Evolutionary conservation across 1,284 basidiomycete genomes (phyloP).

Genomic region (Malassezia dermatis): DNA sequence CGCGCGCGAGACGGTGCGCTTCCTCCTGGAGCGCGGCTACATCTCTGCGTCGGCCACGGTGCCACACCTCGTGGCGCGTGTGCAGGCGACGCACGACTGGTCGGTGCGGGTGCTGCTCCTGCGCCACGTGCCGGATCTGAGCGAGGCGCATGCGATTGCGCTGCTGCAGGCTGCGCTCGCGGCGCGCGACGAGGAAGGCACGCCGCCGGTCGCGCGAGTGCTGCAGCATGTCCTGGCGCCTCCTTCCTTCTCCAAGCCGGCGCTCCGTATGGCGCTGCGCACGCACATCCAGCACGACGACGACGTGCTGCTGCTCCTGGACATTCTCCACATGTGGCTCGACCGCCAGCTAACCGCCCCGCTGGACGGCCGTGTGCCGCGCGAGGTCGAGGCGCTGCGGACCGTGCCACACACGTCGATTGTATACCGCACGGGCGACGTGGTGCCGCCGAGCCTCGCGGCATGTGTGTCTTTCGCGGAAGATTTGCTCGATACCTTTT

Average conservation of each 20-base stretch:
- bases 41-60: slow-evolving; percentile 5
- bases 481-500: slow-evolving; percentile 18
- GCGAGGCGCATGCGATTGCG: slow-evolving; percentile 9
- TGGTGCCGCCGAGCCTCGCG: slow-evolving; percentile 9
- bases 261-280: slow-evolving; percentile 17
- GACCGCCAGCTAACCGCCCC: slow-evolving; percentile 2
- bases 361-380: background rate
- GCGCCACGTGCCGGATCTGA: slow-evolving; percentile 16
- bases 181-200: background rate
- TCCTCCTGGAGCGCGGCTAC: slow-evolving; percentile 14
- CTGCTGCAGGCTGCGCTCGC: slow-evolving; percentile 11
- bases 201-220: slow-evolving; percentile 14
- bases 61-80: slow-evolving; percentile 7
- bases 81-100: slow-evolving; percentile 14
- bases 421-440: slow-evolving; percentile 11
- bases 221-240: slow-evolving; percentile 15
- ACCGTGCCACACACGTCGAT: slow-evolving; percentile 9
- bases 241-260: slow-evolving; percentile 13
- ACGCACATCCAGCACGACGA: slow-evolving; percentile 9
- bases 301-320: slow-evolving; percentile 14
- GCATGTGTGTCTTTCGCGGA: slow-evolving; percentile 13
- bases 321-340: slow-evolving; percentile 11
- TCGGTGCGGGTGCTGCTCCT: slow-evolving; percentile 5
- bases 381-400: background rate
- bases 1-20: slow-evolving; percentile 15